Evolutionary conservation across 139 green algal species (phyloP).

Genomic region (Ettlia oleoabundans): DNA sequence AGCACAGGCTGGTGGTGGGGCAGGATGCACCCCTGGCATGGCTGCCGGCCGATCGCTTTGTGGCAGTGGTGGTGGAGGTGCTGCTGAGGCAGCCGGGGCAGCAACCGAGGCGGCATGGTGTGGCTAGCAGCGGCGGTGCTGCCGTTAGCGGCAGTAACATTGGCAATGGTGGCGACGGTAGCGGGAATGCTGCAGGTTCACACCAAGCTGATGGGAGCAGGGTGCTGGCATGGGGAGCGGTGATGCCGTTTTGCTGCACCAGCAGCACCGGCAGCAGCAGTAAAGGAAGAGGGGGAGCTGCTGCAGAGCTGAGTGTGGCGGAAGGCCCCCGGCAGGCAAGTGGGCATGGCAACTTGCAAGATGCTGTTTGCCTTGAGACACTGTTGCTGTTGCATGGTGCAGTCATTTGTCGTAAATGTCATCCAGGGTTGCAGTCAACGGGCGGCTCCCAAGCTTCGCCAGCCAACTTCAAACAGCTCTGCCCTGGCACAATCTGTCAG

Average conservation of each 20-base stretch:
- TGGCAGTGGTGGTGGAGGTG: constrained; percentile 68
- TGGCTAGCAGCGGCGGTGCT: not conserved
- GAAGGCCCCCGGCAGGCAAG: not conserved
- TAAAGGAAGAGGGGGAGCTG: not conserved
- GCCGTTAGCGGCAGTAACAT: not conserved
- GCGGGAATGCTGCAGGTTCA: too few relatives aligned
- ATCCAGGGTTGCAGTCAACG: too few relatives aligned
- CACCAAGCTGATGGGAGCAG: not conserved
- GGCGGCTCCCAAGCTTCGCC: too few relatives aligned
- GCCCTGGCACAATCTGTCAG: too few relatives aligned
- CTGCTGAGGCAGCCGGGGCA: constrained; percentile 19
- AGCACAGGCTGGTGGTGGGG: constrained; percentile 32
- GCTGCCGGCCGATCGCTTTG: constrained; percentile 59
- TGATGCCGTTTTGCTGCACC: not conserved
- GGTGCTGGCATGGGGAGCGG: constrained; percentile 17
- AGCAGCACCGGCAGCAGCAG: not conserved
- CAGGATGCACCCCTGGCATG: constrained; percentile 56
- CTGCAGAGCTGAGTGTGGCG: not conserved
- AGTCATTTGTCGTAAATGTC: too few relatives aligned
- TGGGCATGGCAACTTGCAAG: not conserved
- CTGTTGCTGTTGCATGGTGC: too few relatives aligned
- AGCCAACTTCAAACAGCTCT: too few relatives aligned
- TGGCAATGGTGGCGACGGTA: not conserved
- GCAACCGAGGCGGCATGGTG: not conserved
- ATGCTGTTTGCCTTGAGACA: too few relatives aligned